phyloP scores from a whole-genome alignment of 1,284 basidiomycete genomes.

The Ustilago tritici region DNA sequence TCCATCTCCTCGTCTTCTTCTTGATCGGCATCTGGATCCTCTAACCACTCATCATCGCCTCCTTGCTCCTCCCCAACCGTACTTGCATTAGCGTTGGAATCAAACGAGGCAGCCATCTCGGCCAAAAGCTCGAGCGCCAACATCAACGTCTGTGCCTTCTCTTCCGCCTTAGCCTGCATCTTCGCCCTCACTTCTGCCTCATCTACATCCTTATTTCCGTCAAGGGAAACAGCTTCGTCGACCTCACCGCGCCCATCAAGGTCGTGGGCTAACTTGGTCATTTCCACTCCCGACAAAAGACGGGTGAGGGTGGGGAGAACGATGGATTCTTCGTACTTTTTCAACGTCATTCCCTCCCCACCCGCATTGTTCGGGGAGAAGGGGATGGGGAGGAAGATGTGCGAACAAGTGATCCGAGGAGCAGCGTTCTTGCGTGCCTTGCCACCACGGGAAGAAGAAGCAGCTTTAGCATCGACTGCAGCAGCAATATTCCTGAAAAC shows the following conservation, averaged over 20 bases:
- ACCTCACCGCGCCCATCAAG: constrained; percentile 35
- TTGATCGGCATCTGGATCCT: constrained; percentile 35
- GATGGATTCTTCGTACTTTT: constrained; percentile 32
- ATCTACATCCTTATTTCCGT: constrained; percentile 17
- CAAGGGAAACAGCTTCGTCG: constrained; percentile 19
- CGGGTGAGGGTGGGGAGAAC: constrained; percentile 34
- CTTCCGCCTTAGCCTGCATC: constrained; percentile 49
- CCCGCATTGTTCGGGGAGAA: background rate
- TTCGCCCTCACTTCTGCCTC: constrained; percentile 30
- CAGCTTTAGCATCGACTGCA: constrained; percentile 28
- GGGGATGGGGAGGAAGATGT: constrained; percentile 39
- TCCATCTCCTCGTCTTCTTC: constrained; percentile 29
- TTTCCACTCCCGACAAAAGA: constrained; percentile 30
- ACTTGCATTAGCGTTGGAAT: constrained; percentile 9
- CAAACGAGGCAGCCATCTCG: constrained; percentile 54
- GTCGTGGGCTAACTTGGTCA: constrained; percentile 38
- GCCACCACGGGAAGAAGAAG: background rate
- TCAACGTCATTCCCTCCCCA: constrained; percentile 12
- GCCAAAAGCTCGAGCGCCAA: constrained; percentile 63
- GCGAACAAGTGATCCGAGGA: constrained; percentile 19
- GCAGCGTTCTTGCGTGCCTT: constrained; percentile 26
- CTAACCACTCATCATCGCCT: constrained; percentile 33
- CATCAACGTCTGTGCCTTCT: constrained; percentile 53
- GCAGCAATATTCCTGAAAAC: constrained; percentile 48
- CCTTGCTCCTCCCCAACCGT: constrained; percentile 17